Conservation (phyloP, 192 early-diverging fungal species). For the Umbelopsis ramanniana region DNA sequence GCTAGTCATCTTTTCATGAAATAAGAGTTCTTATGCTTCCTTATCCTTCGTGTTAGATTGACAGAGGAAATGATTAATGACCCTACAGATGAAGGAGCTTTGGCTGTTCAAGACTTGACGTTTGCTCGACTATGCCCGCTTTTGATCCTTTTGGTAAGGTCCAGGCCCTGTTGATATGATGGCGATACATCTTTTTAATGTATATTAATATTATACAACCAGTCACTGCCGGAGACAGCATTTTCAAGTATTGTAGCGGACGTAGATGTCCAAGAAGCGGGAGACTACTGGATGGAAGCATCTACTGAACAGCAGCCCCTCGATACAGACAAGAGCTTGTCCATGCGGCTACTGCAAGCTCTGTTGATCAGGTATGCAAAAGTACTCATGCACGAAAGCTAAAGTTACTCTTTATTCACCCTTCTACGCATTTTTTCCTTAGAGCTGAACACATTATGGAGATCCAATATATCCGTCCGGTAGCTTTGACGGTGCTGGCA, state of each 20-base stretch:
- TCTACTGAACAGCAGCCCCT: neutral
- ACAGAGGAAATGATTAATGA: slow-evolving; percentile 15
- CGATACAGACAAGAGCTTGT: neutral
- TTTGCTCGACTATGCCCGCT: slow-evolving; percentile 23
- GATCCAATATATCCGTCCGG: slow-evolving; percentile 7
- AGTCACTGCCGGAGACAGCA: neutral
- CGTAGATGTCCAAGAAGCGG: neutral
- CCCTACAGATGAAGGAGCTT: slow-evolving; percentile 19
- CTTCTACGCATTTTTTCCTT: neutral
- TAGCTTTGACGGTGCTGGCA: slow-evolving; percentile 1
- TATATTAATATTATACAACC: no score
- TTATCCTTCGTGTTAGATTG: neutral
- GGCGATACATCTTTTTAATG: neutral
- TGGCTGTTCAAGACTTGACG: slow-evolving; percentile 21
- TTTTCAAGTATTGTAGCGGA: neutral
- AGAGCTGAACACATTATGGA: slow-evolving; percentile 15
- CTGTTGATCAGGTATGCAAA: neutral
- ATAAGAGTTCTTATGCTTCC: neutral
- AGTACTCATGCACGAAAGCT: neutral
- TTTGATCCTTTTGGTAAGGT: slow-evolving; percentile 16
- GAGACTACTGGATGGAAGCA: neutral
- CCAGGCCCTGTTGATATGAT: neutral
- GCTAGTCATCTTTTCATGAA: neutral
- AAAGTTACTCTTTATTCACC: neutral
- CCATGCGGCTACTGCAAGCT: slow-evolving; percentile 9